Evolutionary conservation across 2,329 filamentous ascomycete species (phyloP).

Genomic region (Ceratocystis destructans): DNA sequence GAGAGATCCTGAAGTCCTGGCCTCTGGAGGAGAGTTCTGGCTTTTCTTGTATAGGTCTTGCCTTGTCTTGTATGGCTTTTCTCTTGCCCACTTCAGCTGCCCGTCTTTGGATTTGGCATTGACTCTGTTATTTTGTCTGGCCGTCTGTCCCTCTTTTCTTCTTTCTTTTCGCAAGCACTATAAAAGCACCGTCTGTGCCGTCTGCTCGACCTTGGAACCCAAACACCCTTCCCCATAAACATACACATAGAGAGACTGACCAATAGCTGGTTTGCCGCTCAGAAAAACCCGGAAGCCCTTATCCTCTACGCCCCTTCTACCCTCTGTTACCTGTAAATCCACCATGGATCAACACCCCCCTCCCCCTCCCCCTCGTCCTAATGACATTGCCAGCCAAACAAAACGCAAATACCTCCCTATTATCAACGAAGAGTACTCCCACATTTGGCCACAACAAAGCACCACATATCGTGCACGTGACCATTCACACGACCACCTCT

Average conservation of each 20-base stretch:
- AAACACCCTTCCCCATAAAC: no score
- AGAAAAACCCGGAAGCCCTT: background rate
- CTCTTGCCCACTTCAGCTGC: no score
- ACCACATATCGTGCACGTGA: conserved; percentile 40
- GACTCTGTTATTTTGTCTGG: background rate
- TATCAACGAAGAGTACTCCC: conserved; percentile 43
- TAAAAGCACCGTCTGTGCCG: no score
- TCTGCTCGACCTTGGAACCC: no score
- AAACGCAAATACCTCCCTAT: conserved; percentile 46
- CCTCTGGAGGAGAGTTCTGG: no score
- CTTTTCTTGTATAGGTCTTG: no score
- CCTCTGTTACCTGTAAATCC: background rate
- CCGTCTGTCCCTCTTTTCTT: no score
- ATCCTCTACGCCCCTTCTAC: background rate
- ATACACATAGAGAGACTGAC: no score
- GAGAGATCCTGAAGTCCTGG: no score
- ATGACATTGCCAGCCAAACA: conserved; percentile 14
- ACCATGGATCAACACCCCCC: conserved; percentile 15
- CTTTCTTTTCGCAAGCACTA: no score
- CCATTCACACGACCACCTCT: conserved; percentile 36
- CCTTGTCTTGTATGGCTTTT: no score
- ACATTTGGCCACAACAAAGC: conserved; percentile 44
- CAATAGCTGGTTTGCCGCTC: no score
- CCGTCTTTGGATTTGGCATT: background rate
- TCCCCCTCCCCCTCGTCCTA: conserved; percentile 12